Percentiles rank a stretch among this genome's conserved stretches.
These are phyloP conservation scores for Amauroascus niger DNA, from an alignment of 2,329 filamentous ascomycete species.

Conservation along the genomic window DNA sequence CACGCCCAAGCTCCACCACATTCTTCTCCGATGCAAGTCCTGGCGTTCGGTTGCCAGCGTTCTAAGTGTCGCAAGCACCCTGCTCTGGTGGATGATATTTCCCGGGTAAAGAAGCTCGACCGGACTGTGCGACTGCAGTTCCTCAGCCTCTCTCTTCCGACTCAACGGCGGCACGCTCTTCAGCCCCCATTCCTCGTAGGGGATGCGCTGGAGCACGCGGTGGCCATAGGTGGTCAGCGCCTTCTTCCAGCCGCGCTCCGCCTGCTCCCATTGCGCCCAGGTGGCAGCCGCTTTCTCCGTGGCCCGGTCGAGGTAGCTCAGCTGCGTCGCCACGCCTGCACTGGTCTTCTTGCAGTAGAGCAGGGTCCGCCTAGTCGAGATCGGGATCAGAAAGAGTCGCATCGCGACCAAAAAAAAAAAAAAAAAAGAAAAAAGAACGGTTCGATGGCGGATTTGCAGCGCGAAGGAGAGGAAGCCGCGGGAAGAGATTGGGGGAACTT, in stretches of 20 bases:
- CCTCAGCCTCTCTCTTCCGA: slow-evolving; percentile 53
- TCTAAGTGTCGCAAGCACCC: slow-evolving; percentile 56
- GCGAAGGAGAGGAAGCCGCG: not conserved
- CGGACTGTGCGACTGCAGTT: slow-evolving; percentile 53
- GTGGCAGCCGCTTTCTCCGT: slow-evolving; percentile 62
- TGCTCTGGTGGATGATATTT: slow-evolving; percentile 54
- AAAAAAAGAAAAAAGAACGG: too few relatives aligned
- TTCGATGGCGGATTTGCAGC: not conserved
- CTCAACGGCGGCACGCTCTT: slow-evolving; percentile 86
- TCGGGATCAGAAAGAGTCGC: slow-evolving; percentile 87
- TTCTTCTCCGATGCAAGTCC: slow-evolving; percentile 60
- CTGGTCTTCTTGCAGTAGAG: slow-evolving; percentile 79
- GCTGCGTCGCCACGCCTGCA: slow-evolving; percentile 44
- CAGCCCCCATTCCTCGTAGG: slow-evolving; percentile 94
- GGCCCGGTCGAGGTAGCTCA: slow-evolving; percentile 57
- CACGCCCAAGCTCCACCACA: slow-evolving; percentile 71
- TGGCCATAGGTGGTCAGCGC: slow-evolving; percentile 81
- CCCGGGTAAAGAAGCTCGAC: slow-evolving; percentile 61
- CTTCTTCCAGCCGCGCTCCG: slow-evolving; percentile 78
- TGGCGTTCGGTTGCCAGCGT: slow-evolving; percentile 72
- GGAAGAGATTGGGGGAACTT: too few relatives aligned
- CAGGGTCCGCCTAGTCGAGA: slow-evolving; percentile 81
- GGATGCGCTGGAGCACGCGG: slow-evolving; percentile 70
- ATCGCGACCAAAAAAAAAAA: too few relatives aligned
- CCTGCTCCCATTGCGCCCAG: slow-evolving; percentile 82